Evolutionary conservation across 495 filamentous ascomycete species (phyloP).

Genomic region (Aspergillus nidulans): DNA sequence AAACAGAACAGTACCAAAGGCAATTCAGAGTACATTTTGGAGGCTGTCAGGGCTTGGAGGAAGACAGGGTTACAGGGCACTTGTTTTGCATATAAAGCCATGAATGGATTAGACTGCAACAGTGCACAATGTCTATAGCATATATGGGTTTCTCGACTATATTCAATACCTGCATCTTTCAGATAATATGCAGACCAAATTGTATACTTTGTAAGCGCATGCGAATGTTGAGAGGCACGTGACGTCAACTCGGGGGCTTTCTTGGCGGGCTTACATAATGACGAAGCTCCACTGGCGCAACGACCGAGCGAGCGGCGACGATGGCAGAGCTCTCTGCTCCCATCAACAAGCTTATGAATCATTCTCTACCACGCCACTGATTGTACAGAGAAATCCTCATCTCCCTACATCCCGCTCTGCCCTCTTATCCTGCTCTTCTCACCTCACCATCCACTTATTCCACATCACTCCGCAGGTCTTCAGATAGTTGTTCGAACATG

Average conservation of each 20-base stretch:
- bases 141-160: too few relatives aligned
- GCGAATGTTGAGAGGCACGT: conserved; percentile 1
- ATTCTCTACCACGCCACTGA: conserved; percentile 26
- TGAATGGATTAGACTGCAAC: neutral
- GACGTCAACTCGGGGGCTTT: conserved; percentile 1
- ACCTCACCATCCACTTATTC: neutral
- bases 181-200: neutral
- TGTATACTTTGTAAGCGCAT: neutral
- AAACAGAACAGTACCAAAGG: conserved; percentile 26
- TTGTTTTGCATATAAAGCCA: conserved; percentile 30
- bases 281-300: conserved; percentile 38
- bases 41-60: conserved; percentile 22
- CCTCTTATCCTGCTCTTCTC: neutral
- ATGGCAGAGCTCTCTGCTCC: conserved; percentile 33
- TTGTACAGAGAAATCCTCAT: conserved; percentile 19
- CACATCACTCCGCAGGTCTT: conserved; percentile 12
- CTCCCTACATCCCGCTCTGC: conserved; percentile 17
- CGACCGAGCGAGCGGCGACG: conserved; percentile 24
- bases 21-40: conserved; percentile 36
- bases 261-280: conserved; percentile 34
- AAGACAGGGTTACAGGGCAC: conserved; percentile 16
- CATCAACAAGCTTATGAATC: conserved; percentile 41
- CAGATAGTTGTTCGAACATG: conserved; percentile 57
- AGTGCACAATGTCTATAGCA: neutral
- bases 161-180: neutral